Conservation (phyloP, 306 rosid species). For the Prunus fruticosa region DNA sequence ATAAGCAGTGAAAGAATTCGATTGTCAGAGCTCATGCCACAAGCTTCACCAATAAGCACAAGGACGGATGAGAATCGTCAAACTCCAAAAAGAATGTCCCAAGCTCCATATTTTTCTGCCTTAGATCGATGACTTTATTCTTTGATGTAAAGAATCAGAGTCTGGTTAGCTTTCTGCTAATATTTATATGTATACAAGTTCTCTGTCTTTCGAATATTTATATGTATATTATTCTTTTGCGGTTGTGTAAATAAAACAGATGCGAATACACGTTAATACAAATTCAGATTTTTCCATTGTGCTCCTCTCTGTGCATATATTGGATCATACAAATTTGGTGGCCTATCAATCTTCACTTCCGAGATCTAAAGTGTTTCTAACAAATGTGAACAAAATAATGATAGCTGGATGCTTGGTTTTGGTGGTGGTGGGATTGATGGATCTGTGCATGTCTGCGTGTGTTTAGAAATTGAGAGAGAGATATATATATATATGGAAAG, state of each 20-base stretch:
- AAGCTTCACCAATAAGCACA: constrained; percentile 51
- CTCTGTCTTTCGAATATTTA: not conserved
- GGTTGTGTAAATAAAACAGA: constrained; percentile 23
- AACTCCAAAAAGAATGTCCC: constrained; percentile 54
- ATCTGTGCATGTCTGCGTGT: too few relatives aligned
- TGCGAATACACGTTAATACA: not conserved
- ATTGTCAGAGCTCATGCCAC: constrained; percentile 64
- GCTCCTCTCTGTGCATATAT: not conserved
- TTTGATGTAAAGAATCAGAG: not conserved
- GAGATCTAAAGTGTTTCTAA: too few relatives aligned
- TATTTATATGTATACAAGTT: not conserved
- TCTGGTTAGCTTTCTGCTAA: constrained; percentile 26
- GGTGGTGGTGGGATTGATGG: too few relatives aligned
- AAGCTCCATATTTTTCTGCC: constrained; percentile 65
- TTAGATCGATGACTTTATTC: constrained; percentile 58
- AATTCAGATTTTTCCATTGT: not conserved
- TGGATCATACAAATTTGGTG: not conserved
- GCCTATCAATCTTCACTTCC: too few relatives aligned
- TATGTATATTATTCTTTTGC: constrained; percentile 16
- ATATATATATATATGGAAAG: too few relatives aligned
- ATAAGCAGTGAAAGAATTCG: constrained; percentile 59
- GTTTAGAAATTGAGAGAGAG: too few relatives aligned
- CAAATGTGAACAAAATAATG: too few relatives aligned
- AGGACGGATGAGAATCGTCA: constrained; percentile 50
- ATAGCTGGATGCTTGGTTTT: too few relatives aligned